These are phyloP conservation scores for Xylaria multiplex DNA, from an alignment of 2,329 filamentous ascomycete genomes.

Conservation along the genomic window DNA sequence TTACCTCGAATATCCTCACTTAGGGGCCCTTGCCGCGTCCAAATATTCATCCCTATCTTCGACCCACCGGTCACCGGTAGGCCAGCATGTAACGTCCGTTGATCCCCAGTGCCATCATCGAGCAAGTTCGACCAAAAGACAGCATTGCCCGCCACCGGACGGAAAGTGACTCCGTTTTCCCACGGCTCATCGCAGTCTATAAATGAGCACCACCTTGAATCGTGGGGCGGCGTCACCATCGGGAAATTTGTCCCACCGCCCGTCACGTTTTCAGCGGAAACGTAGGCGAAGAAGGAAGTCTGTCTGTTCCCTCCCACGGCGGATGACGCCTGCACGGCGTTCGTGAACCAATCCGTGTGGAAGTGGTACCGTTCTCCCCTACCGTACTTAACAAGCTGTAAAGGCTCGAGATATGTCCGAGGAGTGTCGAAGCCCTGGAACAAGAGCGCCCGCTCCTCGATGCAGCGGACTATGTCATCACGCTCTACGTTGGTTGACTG, in stretches of 20 bases:
- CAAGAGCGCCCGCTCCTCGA: conserved; percentile 57
- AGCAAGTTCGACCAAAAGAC: conserved; percentile 61
- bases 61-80: conserved; percentile 57
- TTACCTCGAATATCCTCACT: too few relatives aligned
- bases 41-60: conserved; percentile 64
- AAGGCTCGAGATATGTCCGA: conserved; percentile 55
- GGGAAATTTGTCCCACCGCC: conserved; percentile 63
- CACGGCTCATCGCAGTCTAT: conserved; percentile 61
- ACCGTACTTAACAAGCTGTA: conserved; percentile 61
- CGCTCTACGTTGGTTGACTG: conserved; percentile 57
- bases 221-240: conserved; percentile 51
- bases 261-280: conserved; percentile 54
- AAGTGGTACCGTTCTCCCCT: conserved; percentile 58
- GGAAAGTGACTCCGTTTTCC: conserved; percentile 60
- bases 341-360: conserved; percentile 63
- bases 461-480: conserved; percentile 57
- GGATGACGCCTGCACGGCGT: conserved; percentile 51
- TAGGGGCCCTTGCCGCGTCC: conserved; percentile 57
- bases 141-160: conserved; percentile 58
- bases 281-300: conserved; percentile 61
- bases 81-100: conserved; percentile 58
- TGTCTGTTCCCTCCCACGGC: conserved; percentile 56
- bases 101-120: conserved; percentile 54
- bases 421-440: conserved; percentile 58
- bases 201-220: conserved; percentile 56